phyloP scores from a whole-genome alignment of 768 basidiomycete species.

The Hydnomerulius pinastri region DNA sequence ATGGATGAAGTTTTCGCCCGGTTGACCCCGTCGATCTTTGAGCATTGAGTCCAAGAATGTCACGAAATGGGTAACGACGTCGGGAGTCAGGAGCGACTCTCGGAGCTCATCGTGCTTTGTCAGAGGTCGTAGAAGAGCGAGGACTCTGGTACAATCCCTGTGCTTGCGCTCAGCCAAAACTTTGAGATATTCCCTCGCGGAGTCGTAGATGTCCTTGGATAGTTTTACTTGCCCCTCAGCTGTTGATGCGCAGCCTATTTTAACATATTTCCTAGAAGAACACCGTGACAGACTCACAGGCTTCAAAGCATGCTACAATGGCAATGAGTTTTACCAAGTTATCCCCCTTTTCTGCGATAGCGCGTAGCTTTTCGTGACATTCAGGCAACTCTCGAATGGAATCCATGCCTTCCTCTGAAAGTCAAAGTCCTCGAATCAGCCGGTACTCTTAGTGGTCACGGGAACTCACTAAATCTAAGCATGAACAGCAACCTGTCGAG shows the following conservation, averaged over 20 bases:
- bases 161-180: conserved; percentile 16
- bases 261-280: too few species aligned
- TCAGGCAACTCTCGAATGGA: not conserved
- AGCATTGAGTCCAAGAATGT: conserved; percentile 19
- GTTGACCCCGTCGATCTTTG: not conserved
- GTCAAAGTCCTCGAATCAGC: not conserved
- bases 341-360: not conserved
- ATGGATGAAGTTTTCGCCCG: conserved; percentile 12
- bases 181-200: conserved; percentile 16
- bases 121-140: conserved; percentile 24
- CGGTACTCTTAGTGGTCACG: not conserved
- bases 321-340: not conserved
- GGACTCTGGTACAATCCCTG: conserved; percentile 18
- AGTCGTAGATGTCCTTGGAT: conserved; percentile 6
- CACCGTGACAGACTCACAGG: not conserved
- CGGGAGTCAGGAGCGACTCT: conserved; percentile 12
- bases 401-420: not conserved
- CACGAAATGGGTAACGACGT: conserved; percentile 14
- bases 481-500: conserved; percentile 22
- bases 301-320: conserved; percentile 1
- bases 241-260: too few species aligned
- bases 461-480: conserved; percentile 21
- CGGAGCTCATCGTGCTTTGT: conserved; percentile 17
- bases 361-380: not conserved
- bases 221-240: too few species aligned